phyloP scores from a whole-genome alignment of 176 grass and related monocot genomes.

The Elymus sibiricus region DNA sequence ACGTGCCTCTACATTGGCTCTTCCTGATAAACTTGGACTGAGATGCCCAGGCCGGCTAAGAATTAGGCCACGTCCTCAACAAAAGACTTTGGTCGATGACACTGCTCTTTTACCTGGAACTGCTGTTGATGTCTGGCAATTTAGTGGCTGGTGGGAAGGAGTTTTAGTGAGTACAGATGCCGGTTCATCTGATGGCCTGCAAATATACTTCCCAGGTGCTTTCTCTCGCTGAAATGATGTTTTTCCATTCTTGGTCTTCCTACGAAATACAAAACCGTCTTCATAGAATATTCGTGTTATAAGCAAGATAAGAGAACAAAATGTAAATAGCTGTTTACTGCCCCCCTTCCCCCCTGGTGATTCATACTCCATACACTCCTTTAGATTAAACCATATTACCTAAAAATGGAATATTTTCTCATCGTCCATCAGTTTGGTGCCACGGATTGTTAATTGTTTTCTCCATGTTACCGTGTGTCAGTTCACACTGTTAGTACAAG shows the following conservation, averaged over 20 bases:
- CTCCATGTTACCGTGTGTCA: constrained; percentile 7
- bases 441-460: not conserved
- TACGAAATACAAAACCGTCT: not conserved
- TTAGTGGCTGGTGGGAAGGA: constrained; percentile 97
- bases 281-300: not conserved
- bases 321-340: not conserved
- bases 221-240: constrained; percentile 19
- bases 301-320: not conserved
- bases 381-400: not conserved
- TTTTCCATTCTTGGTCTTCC: not conserved
- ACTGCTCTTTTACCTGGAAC: constrained; percentile 54
- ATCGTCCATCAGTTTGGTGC: not conserved
- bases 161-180: constrained; percentile 48
- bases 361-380: not conserved
- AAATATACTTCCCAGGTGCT: constrained; percentile 70
- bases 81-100: constrained; percentile 38
- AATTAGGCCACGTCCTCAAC: constrained; percentile 58
- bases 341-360: too few relatives aligned
- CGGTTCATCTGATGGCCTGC: constrained; percentile 40
- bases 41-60: constrained; percentile 59
- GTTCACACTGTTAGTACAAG: not conserved
- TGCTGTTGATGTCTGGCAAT: constrained; percentile 78
- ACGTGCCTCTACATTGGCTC: constrained; percentile 63
- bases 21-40: constrained; percentile 72
- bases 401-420: not conserved